Base-by-base conservation (phyloP, 1,139 yeast genomes). In the Suhomyces yuchorum region DNA sequence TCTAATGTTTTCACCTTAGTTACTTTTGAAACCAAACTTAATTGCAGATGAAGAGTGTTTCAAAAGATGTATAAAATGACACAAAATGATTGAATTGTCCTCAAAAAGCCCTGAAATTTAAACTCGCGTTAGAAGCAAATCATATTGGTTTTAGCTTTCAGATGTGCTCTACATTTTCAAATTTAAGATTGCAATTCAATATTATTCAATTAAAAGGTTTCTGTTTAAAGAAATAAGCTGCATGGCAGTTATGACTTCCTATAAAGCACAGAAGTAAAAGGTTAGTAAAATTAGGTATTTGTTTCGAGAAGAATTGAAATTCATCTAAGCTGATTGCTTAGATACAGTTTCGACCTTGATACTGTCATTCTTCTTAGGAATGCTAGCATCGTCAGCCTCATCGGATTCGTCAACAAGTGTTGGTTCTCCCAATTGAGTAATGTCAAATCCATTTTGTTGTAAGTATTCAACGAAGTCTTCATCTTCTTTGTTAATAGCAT, bases 401-500 rank as follows among this genome's bases (percentile, higher is more conserved):
- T 43, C 47, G 23, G 44, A 47, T 7, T 57, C 62, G 8, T 51
- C 52, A 23, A 49, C 54, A 28, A 56, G 55, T 12, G 55, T 43
- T 42, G 59, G 63, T 43, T 67, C 73, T 56, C 85, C 84, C 56
- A 81, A 65, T 56, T 69, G 75, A 18, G 73, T 53, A 42, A 78
- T 68, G 61, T 85, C 90, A 57, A 75, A 85, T 15, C 89, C 89
- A 49, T 81, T 73, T 3, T 64, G 67, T 43, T 63, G 64, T 64
- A 91, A 80, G 66, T 87, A 90, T 23, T 73, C 80, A 46, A 84
- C 62, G 70, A 91, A 92, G 42, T 73, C 77, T 32, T 69, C 72
- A 68, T 92, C 97, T 70, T 92, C 97, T 52, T 80, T 77, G 56
- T 81, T 78, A 65, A 91, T 83, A 28, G 95, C 87, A 59, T 84